Evolutionary conservation across 2,329 filamentous ascomycete species (phyloP).

Genomic region (Sordariomycetes sp.): DNA sequence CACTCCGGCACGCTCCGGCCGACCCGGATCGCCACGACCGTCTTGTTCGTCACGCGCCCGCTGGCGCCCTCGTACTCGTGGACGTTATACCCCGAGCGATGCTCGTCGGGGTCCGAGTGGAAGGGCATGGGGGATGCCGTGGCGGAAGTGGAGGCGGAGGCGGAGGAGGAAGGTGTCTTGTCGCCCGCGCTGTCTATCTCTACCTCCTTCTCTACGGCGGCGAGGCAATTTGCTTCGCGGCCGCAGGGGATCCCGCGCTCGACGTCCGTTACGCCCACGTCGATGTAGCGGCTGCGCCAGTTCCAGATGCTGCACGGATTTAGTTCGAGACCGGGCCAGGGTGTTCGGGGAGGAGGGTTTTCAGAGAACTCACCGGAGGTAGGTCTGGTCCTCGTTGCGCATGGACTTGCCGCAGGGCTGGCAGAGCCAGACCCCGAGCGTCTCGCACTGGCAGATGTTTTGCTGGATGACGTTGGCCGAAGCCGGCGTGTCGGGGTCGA

Average conservation of each 20-base stretch:
- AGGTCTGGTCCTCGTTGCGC: conserved; percentile 42
- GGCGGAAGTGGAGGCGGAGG: conserved; percentile 8
- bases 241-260: conserved; percentile 83
- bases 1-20: conserved; percentile 79
- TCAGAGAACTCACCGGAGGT: conserved; percentile 31
- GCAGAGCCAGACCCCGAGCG: conserved; percentile 67
- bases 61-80: conserved; percentile 90
- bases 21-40: conserved; percentile 69
- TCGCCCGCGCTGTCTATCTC: conserved; percentile 80
- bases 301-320: conserved; percentile 54
- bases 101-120: conserved; percentile 9
- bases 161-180: not conserved
- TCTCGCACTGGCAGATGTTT: conserved; percentile 37
- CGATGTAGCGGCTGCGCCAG: conserved; percentile 77
- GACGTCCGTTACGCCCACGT: conserved; percentile 76
- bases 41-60: conserved; percentile 74
- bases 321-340: not conserved
- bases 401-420: conserved; percentile 68
- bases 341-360: not conserved
- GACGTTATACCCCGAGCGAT: conserved; percentile 62
- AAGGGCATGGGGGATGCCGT: conserved; percentile 9
- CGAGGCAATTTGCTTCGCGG: conserved; percentile 63
- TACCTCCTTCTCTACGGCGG: conserved; percentile 62
- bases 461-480: conserved; percentile 41
- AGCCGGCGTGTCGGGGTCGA: conserved; percentile 32